Conservation (phyloP, 2,329 filamentous ascomycete species). For the Scedosporium boydii region DNA sequence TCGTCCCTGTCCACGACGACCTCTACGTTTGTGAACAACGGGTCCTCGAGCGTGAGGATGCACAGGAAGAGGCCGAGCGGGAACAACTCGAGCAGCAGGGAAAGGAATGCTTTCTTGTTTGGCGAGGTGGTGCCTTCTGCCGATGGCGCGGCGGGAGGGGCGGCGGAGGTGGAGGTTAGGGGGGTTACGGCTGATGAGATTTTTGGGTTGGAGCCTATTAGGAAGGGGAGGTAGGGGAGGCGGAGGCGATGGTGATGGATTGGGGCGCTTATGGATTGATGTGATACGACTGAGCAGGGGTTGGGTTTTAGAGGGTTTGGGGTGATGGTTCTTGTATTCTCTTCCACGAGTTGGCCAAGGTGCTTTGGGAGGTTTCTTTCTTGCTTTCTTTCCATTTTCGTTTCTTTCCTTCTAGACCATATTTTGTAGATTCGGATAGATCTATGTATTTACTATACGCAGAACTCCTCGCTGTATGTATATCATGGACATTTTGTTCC, state of each 20-base stretch:
- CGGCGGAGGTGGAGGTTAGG: background rate
- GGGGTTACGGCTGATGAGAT: slow-evolving; percentile 36
- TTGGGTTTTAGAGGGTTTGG: too few relatives aligned
- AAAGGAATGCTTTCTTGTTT: slow-evolving; percentile 51
- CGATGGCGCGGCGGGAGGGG: slow-evolving; percentile 18
- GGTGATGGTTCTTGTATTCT: too few relatives aligned
- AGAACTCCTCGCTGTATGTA: background rate
- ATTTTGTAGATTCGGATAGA: too few relatives aligned
- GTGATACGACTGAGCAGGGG: too few relatives aligned
- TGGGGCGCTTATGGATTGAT: too few relatives aligned
- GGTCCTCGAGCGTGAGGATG: slow-evolving; percentile 6
- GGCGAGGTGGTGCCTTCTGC: slow-evolving; percentile 37
- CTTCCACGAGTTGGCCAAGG: too few relatives aligned
- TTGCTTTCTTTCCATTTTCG: too few relatives aligned
- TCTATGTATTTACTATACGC: too few relatives aligned
- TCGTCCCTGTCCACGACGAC: slow-evolving; percentile 8
- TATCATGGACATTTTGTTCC: background rate
- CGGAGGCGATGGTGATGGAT: background rate
- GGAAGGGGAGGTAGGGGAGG: background rate
- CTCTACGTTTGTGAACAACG: background rate
- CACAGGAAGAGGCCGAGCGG: slow-evolving; percentile 27
- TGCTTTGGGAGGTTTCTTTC: too few relatives aligned
- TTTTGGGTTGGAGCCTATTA: slow-evolving; percentile 44
- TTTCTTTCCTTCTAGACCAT: too few relatives aligned
- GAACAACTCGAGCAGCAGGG: slow-evolving; percentile 27